Conservation (phyloP, 2,329 filamentous ascomycete genomes). For the Cladosporium sp. region DNA sequence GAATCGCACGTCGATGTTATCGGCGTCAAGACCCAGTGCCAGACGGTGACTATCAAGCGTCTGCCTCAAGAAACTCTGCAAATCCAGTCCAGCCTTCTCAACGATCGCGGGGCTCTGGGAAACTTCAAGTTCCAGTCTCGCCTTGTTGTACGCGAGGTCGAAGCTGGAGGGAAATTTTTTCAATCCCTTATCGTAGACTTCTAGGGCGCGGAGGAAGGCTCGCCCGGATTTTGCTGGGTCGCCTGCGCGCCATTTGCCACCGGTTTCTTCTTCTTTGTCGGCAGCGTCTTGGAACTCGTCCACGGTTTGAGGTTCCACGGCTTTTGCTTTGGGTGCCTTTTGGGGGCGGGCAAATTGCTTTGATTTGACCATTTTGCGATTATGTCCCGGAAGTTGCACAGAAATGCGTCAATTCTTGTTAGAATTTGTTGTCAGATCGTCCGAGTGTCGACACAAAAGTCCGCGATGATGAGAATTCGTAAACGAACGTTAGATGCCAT, state of each 20-base stretch:
- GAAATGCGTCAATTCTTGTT: too few species aligned
- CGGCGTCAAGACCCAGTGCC: slow-evolving; percentile 54
- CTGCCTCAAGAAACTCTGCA: slow-evolving; percentile 52
- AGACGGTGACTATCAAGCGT: slow-evolving; percentile 61
- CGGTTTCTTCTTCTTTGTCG: slow-evolving; percentile 65
- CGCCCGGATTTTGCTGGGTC: slow-evolving; percentile 61
- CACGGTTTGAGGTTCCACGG: slow-evolving; percentile 53
- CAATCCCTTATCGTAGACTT: slow-evolving; percentile 61
- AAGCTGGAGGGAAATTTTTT: slow-evolving; percentile 57
- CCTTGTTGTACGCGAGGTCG: slow-evolving; percentile 73
- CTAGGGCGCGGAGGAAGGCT: slow-evolving; percentile 60
- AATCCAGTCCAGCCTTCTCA: slow-evolving; percentile 51
- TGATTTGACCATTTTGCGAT: slow-evolving; percentile 28
- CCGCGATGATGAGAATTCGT: too few species aligned
- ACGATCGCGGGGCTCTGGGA: slow-evolving; percentile 61
- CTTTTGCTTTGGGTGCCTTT: slow-evolving; percentile 24
- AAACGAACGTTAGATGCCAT: too few species aligned
- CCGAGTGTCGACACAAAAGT: too few species aligned
- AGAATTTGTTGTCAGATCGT: too few species aligned
- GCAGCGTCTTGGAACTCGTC: slow-evolving; percentile 66
- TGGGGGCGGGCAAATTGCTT: slow-evolving; percentile 27
- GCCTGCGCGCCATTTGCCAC: slow-evolving; percentile 69
- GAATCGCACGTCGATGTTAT: slow-evolving; percentile 65
- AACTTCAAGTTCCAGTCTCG: slow-evolving; percentile 64
- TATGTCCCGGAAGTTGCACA: too few species aligned